Conservation (phyloP, 2,329 filamentous ascomycete genomes). For the Pochonia chlamydosporia region DNA sequence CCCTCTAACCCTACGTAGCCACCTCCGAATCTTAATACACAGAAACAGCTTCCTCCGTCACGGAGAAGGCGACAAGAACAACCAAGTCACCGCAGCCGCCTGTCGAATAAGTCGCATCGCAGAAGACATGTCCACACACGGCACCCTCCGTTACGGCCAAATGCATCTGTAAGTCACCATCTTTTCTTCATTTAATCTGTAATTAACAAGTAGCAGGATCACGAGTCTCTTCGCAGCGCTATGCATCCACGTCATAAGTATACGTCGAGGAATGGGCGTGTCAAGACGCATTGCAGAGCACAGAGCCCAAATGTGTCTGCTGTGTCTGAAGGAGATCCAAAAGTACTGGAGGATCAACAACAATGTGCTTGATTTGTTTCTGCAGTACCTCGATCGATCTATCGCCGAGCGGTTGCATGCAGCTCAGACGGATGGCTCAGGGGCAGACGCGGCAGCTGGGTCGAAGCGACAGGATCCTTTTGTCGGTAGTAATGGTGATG, state of each 20-base stretch:
- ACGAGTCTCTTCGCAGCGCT: conserved; percentile 31
- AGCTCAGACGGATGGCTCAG: conserved; percentile 8
- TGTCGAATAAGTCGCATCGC: conserved; percentile 30
- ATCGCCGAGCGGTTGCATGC: conserved; percentile 28
- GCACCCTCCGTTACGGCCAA: conserved; percentile 28
- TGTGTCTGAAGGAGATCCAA: conserved; percentile 31
- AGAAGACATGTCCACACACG: conserved; percentile 30
- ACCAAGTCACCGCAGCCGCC: conserved; percentile 24
- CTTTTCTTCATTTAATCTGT: neutral
- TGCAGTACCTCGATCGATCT: conserved; percentile 31
- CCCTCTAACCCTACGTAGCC: conserved; percentile 13
- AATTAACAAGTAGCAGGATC: conserved; percentile 18
- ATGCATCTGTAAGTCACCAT: conserved; percentile 27
- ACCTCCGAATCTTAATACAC: conserved; percentile 30
- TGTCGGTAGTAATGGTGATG: neutral
- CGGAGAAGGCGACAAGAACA: conserved; percentile 20
- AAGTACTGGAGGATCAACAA: conserved; percentile 36
- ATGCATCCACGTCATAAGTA: conserved; percentile 31
- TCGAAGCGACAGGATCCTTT: conserved; percentile 5
- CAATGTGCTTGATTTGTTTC: conserved; percentile 30
- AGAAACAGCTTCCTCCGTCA: conserved; percentile 25
- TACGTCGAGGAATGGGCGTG: conserved; percentile 26
- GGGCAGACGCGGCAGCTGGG: conserved; percentile 2
- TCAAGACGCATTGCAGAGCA: conserved; percentile 29
- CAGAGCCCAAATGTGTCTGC: conserved; percentile 30